Evolutionary conservation across 2,329 filamentous ascomycete genomes (phyloP).

Genomic region (Claviceps citrina): DNA sequence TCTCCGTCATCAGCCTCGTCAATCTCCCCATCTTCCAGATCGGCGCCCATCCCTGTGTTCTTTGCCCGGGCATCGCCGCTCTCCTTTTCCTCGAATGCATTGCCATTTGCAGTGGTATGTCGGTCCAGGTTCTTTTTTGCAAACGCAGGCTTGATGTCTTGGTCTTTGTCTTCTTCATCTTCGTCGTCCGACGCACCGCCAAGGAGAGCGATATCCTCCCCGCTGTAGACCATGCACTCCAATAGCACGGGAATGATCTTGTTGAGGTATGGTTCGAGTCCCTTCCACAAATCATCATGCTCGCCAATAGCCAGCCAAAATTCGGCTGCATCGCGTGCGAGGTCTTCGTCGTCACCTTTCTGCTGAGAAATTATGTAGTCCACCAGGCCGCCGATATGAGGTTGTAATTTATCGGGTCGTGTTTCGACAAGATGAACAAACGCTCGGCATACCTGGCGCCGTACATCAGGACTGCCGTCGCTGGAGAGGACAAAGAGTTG

Average conservation of each 20-base stretch:
- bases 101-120: constrained; percentile 40
- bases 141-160: constrained; percentile 88
- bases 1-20: constrained; percentile 57
- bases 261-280: constrained; percentile 60
- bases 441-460: constrained; percentile 81
- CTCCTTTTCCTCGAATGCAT: constrained; percentile 1
- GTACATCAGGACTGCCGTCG: constrained; percentile 67
- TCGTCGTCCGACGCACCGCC: constrained; percentile 80
- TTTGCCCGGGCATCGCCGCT: constrained; percentile 34
- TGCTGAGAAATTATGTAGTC: constrained; percentile 90
- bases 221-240: constrained; percentile 89
- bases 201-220: constrained; percentile 77
- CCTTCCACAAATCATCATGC: constrained; percentile 62
- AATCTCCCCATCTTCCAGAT: constrained; percentile 78
- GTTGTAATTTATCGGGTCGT: constrained; percentile 75
- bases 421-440: constrained; percentile 88
- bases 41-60: constrained; percentile 48
- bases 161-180: constrained; percentile 72
- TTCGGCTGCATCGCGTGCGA: constrained; percentile 88
- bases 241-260: constrained; percentile 84
- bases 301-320: constrained; percentile 95
- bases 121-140: constrained; percentile 53
- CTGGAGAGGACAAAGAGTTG: constrained; percentile 68
- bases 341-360: constrained; percentile 69
- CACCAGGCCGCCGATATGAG: constrained; percentile 74